Conservation (phyloP, 202 grass and related monocot genomes). For the Panicum hallii region DNA sequence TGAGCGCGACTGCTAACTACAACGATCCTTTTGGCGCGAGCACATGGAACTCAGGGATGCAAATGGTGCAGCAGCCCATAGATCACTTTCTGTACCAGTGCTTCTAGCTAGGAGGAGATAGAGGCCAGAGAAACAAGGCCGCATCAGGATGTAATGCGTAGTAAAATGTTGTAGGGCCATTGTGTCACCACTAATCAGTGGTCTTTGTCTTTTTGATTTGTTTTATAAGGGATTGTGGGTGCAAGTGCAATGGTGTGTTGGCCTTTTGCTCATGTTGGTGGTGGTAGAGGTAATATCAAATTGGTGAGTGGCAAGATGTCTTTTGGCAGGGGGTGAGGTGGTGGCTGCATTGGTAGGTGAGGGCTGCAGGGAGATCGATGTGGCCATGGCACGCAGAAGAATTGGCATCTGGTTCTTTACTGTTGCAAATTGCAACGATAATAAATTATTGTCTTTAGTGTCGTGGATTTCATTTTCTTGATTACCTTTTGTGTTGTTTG, state of each 20-base stretch:
- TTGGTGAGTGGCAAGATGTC: not conserved
- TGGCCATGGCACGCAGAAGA: not conserved
- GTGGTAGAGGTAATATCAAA: not conserved
- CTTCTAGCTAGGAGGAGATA: constrained; percentile 9
- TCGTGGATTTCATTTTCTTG: not conserved
- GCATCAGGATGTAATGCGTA: not conserved
- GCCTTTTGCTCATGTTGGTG: constrained; percentile 11
- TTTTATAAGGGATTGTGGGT: constrained; percentile 1
- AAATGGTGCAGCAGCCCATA: constrained; percentile 41
- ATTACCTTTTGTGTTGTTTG: not conserved
- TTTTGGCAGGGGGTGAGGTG: not conserved
- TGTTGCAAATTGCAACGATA: not conserved
- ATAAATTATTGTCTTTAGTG: not conserved
- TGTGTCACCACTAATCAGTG: not conserved
- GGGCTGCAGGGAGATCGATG: not conserved
- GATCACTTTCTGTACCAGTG: constrained; percentile 39
- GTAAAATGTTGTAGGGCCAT: constrained; percentile 7
- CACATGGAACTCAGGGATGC: constrained; percentile 36
- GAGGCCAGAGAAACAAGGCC: not conserved
- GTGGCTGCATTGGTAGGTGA: not conserved
- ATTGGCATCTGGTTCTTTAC: not conserved
- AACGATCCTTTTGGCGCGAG: not conserved
- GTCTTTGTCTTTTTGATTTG: constrained; percentile 9
- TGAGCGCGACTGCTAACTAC: not conserved
- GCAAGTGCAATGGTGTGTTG: not conserved